phyloP scores from a whole-genome alignment of 2,329 filamentous ascomycete species.

The Talaromyces sp. region DNA sequence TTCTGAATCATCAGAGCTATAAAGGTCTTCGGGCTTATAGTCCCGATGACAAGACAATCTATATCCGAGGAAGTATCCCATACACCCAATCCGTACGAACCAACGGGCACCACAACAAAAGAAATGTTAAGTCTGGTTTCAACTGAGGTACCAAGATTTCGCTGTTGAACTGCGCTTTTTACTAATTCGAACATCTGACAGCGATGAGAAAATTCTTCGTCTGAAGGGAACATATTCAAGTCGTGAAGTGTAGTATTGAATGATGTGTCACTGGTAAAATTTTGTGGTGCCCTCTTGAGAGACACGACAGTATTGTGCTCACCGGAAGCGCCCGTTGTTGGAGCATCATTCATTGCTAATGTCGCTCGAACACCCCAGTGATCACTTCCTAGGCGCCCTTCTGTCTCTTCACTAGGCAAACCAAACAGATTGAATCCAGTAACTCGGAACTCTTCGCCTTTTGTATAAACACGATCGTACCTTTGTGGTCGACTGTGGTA shows the following conservation, averaged over 20 bases:
- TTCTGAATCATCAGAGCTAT: slow-evolving; percentile 58
- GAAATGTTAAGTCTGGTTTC: slow-evolving; percentile 26
- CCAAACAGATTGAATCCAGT: slow-evolving; percentile 59
- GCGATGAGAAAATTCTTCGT: slow-evolving; percentile 5
- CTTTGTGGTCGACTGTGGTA: slow-evolving; percentile 59
- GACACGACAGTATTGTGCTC: neutral
- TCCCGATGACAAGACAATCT: slow-evolving; percentile 63
- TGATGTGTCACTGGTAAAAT: neutral
- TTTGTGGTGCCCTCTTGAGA: slow-evolving; percentile 20
- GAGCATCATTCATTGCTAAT: neutral
- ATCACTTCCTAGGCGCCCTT: neutral
- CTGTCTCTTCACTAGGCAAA: neutral
- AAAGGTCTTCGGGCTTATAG: slow-evolving; percentile 60
- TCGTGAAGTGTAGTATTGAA: slow-evolving; percentile 1
- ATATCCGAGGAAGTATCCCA: slow-evolving; percentile 62
- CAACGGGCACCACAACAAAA: slow-evolving; percentile 59
- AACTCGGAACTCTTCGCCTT: slow-evolving; percentile 39
- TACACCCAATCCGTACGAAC: slow-evolving; percentile 62
- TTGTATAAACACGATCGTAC: slow-evolving; percentile 62
- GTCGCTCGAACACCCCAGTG: neutral
- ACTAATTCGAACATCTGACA: slow-evolving; percentile 11
- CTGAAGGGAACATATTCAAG: slow-evolving; percentile 11
- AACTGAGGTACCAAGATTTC: slow-evolving; percentile 25
- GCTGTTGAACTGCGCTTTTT: slow-evolving; percentile 8
- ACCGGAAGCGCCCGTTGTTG: neutral